A percentile compares a stretch with the other conserved stretches of the same genome.
phyloP scores from a whole-genome alignment of 352 stramenopile species.

The Phytopythium ostracodes region DNA sequence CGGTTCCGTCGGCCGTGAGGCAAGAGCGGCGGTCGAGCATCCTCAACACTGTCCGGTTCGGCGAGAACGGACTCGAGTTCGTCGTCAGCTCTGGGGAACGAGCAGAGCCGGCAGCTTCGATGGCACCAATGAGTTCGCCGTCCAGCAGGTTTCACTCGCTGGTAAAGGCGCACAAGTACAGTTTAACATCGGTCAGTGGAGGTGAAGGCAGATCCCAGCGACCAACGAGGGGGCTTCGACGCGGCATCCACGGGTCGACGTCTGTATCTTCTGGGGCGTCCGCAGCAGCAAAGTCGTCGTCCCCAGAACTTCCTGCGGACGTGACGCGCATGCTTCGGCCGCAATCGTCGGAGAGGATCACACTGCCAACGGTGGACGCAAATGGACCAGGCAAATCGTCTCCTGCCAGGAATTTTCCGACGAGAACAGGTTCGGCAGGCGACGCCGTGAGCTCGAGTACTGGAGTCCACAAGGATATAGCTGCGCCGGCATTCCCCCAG shows the following conservation, averaged over 20 bases:
- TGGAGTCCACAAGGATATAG: not conserved
- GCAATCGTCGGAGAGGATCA: not conserved
- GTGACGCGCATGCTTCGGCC: not conserved
- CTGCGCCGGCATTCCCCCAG: not conserved
- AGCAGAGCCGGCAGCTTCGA: not conserved
- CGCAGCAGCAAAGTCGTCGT: not conserved
- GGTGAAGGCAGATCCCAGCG: not conserved
- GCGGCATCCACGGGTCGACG: not conserved
- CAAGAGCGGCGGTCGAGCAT: slow-evolving; percentile 22
- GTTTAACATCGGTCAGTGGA: not conserved
- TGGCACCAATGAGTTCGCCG: slow-evolving; percentile 3
- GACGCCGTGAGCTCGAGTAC: not conserved
- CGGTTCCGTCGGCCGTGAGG: not conserved
- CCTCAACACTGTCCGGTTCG: slow-evolving; percentile 24
- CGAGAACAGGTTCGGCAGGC: not conserved
- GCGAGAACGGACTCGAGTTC: slow-evolving; percentile 8
- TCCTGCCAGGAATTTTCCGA: not conserved
- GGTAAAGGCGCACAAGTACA: not conserved
- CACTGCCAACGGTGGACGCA: not conserved
- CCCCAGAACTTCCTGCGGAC: not conserved
- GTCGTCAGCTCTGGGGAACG: slow-evolving; percentile 7
- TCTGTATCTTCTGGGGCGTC: not conserved
- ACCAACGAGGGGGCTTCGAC: not conserved
- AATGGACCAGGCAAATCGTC: not conserved
- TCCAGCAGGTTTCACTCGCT: slow-evolving; percentile 11